Conservation (phyloP, 1,284 basidiomycete genomes). For the Pholiota adiposa region DNA sequence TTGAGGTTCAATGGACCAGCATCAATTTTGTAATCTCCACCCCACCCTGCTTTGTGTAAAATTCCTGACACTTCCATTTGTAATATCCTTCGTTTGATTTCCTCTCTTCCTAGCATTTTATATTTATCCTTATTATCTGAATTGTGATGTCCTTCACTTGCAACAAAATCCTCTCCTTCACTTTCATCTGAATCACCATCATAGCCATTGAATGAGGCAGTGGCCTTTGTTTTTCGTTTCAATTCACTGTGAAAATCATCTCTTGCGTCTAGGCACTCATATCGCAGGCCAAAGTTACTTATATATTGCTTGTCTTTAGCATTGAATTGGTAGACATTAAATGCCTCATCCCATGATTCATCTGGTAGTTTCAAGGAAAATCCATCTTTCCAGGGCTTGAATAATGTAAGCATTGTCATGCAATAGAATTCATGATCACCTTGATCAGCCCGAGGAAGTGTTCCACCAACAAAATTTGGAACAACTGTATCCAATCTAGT, state of each 20-base stretch:
- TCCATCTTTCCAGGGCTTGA: conserved; percentile 28
- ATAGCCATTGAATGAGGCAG: background rate
- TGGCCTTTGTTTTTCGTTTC: conserved; percentile 5
- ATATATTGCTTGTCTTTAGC: conserved; percentile 18
- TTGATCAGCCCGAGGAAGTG: conserved; percentile 24
- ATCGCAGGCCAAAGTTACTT: conserved; percentile 28
- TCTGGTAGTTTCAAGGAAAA: conserved; percentile 18
- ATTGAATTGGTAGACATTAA: conserved; percentile 20
- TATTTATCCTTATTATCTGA: too few relatives aligned
- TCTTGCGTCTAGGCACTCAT: conserved; percentile 31
- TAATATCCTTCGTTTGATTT: too few relatives aligned
- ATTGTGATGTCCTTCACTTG: too few relatives aligned
- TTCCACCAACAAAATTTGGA: conserved; percentile 27
- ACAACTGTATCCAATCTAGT: background rate
- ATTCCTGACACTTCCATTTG: too few relatives aligned
- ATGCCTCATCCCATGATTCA: conserved; percentile 28
- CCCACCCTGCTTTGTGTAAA: too few relatives aligned
- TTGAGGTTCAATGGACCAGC: too few relatives aligned
- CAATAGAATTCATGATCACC: conserved; percentile 33
- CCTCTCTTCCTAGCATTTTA: too few relatives aligned
- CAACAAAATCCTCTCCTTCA: too few relatives aligned
- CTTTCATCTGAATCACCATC: too few relatives aligned
- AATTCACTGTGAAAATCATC: conserved; percentile 30
- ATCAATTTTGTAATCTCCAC: too few relatives aligned
- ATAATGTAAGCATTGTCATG: conserved; percentile 32